Evolutionary conservation across 2,329 filamentous ascomycete genomes (phyloP), one percentile per base, ranked within the genome.

Genomic region (Trichoderma afroharzianum): DNA sequence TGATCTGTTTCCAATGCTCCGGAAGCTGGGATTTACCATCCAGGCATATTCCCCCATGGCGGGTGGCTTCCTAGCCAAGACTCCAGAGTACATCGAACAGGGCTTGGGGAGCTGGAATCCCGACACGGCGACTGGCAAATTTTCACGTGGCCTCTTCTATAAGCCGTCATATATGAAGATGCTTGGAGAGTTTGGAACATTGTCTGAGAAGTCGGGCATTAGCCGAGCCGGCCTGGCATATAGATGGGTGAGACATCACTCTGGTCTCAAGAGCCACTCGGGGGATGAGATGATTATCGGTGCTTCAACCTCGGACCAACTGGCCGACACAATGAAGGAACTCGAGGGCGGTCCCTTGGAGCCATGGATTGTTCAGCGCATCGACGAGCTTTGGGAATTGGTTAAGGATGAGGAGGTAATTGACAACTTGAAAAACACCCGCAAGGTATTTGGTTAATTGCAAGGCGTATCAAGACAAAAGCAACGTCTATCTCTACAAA

Each of bases 381-480:
- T 92, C 73, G 88, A 91, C 75, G 83, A 88, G 75, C 88, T 89
- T 7, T 92, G 90, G 89, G 75, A 87, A 76, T 78, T 87, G 24
- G 81, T 86, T 1, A 89, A 90, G 78, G 53, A 50, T 21, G 74
- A 74, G 43, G 73, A 73, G 14, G 57, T 26, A 3, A 64, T 71
- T 9, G 57, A 69, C 21, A 68, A 71, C 32, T 33, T 71, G 28
- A 71, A 68, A n/a, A 55, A 64, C n/a, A 47, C 26, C 21, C 57
- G 39, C 21, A 71, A 63, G 24, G 21, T 71, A 28, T 55, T 67
- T 33, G n/a, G 30, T 5, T 57, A 12, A 28, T 24, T 47, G 11
- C 8, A 11, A 50, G 26, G 11, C 11, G 2, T 24, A 26, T 8
- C n/a, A 24, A 26, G 62, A 53, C 12, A 14, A 14, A 47, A 32